Percentiles rank a stretch among this genome's conserved stretches.
phyloP scores from a whole-genome alignment of 257 asterid species.

The Gardenia jasminoides region DNA sequence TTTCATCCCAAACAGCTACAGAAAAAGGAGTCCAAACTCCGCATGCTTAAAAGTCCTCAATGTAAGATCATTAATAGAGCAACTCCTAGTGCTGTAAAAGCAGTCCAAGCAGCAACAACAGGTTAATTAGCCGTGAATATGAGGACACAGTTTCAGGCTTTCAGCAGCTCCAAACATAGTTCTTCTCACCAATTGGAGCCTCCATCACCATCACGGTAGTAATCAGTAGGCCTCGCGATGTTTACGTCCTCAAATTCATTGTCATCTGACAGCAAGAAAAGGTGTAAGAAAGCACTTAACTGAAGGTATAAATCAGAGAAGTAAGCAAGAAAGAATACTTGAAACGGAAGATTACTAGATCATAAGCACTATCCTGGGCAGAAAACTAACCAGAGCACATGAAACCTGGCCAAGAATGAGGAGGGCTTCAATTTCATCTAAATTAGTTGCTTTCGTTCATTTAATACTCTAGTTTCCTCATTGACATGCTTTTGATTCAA shows the following conservation, averaged over 20 bases:
- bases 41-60: not conserved
- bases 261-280: slow-evolving; percentile 44
- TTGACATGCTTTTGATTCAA: not conserved
- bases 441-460: not conserved
- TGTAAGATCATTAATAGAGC: not conserved
- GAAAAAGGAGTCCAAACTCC: not conserved
- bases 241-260: slow-evolving; percentile 69
- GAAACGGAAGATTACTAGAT: not conserved
- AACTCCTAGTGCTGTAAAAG: not conserved
- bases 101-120: slow-evolving; percentile 6
- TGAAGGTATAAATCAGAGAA: not conserved
- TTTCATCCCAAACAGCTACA: not conserved
- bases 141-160: not conserved
- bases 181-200: slow-evolving; percentile 40
- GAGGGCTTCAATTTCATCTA: not conserved
- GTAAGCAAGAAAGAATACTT: not conserved
- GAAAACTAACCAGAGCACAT: not conserved
- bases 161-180: not conserved
- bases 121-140: slow-evolving; percentile 1
- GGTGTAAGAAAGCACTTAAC: not conserved
- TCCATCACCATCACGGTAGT: slow-evolving; percentile 49
- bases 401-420: not conserved
- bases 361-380: not conserved
- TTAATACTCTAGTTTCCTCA: not conserved
- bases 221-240: slow-evolving; percentile 51